Conservation (phyloP, 306 rosid species). For the Cicer yamashitae region DNA sequence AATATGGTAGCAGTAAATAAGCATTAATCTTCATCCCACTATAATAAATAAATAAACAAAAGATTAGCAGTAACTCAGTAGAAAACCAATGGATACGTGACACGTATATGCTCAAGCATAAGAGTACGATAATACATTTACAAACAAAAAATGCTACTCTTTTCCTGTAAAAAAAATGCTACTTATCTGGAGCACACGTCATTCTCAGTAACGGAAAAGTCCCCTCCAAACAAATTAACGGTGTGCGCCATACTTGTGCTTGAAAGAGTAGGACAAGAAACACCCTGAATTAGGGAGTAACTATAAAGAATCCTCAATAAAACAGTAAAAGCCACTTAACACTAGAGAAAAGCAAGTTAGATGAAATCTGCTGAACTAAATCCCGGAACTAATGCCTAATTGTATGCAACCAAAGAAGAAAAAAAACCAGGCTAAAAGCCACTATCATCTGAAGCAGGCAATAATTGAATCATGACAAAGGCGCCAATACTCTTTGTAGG, state of each 20-base stretch:
- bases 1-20: not conserved
- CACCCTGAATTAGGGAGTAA: conserved; percentile 25
- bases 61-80: too few species aligned
- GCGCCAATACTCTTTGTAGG: conserved; percentile 77
- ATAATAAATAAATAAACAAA: not conserved
- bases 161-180: not conserved
- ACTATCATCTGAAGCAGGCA: conserved; percentile 54
- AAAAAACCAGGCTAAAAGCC: not conserved
- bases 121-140: conserved; percentile 28
- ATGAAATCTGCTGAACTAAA: conserved; percentile 22
- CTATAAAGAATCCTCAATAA: conserved; percentile 36
- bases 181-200: conserved; percentile 26
- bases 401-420: not conserved
- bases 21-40: not conserved
- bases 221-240: too few species aligned
- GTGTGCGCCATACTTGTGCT: conserved; percentile 20
- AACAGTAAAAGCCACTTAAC: conserved; percentile 1
- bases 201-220: conserved; percentile 26
- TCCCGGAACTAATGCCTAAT: conserved; percentile 20
- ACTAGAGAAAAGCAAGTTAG: conserved; percentile 34
- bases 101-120: conserved; percentile 15
- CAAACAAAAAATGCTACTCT: conserved; percentile 3
- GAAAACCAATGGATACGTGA: not conserved
- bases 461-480: conserved; percentile 72
- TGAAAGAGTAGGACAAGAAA: conserved; percentile 2